A percentile compares a stretch with the other conserved stretches of the same genome.
Evolutionary conservation across 2,329 filamentous ascomycete species (phyloP).

Genomic region (Penicillium sp.): DNA sequence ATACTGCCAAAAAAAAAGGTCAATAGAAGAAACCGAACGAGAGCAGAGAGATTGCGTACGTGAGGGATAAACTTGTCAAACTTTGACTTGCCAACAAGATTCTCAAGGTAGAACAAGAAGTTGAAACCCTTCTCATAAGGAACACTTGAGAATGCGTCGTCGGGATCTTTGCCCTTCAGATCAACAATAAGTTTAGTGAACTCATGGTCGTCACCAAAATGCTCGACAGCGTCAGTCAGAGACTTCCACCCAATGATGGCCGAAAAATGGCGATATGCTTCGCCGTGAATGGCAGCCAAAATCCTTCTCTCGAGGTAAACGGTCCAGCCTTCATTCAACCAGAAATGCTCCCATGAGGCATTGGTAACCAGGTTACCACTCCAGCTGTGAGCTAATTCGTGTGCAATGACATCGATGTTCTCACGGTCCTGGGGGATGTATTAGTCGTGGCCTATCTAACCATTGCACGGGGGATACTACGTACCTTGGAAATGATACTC

Average conservation of each 20-base stretch:
- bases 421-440: slow-evolving; percentile 62
- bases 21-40: neutral
- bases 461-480: neutral
- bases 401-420: slow-evolving; percentile 95
- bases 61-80: slow-evolving; percentile 96
- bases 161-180: slow-evolving; percentile 87
- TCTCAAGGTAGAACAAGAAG: slow-evolving; percentile 88
- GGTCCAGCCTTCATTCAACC: slow-evolving; percentile 82
- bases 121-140: slow-evolving; percentile 97
- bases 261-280: slow-evolving; percentile 85
- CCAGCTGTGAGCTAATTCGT: slow-evolving; percentile 76
- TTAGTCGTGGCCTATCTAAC: neutral
- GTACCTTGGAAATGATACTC: slow-evolving; percentile 79
- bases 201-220: slow-evolving; percentile 79
- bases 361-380: slow-evolving; percentile 72
- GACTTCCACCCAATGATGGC: slow-evolving; percentile 95
- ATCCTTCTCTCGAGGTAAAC: slow-evolving; percentile 84
- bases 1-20: slow-evolving; percentile 53
- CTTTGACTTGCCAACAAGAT: slow-evolving; percentile 75
- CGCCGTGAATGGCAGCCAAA: slow-evolving; percentile 63
- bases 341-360: slow-evolving; percentile 55
- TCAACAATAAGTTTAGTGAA: slow-evolving; percentile 90
- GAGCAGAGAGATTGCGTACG: slow-evolving; percentile 31
- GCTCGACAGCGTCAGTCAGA: slow-evolving; percentile 74
- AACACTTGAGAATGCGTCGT: slow-evolving; percentile 89